phyloP scores from a whole-genome alignment of 140 eudicot genomes.

The Senecio squalidus region DNA sequence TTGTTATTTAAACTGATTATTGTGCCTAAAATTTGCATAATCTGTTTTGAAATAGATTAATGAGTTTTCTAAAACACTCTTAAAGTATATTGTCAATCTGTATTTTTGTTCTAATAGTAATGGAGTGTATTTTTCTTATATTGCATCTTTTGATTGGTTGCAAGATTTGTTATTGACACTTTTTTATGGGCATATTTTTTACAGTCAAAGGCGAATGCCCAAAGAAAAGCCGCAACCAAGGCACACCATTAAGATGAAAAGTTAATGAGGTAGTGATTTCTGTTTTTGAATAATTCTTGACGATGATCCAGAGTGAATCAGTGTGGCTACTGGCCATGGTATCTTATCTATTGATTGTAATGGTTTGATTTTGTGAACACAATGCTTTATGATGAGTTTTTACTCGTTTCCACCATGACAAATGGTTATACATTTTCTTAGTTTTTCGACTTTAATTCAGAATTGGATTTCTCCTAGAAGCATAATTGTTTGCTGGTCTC shows the following conservation, averaged over 20 bases:
- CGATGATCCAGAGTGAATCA: constrained; percentile 25
- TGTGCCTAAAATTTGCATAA: too few relatives aligned
- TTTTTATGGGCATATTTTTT: not conserved
- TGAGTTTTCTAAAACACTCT: too few relatives aligned
- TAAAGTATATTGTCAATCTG: too few relatives aligned
- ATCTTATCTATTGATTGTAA: constrained; percentile 21
- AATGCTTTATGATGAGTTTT: constrained; percentile 19
- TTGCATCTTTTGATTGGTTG: not conserved
- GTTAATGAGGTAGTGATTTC: constrained; percentile 16
- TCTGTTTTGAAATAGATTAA: too few relatives aligned
- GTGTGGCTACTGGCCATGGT: constrained; percentile 26
- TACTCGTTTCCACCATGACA: constrained; percentile 20
- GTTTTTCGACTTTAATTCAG: not conserved
- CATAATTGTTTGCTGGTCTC: not conserved
- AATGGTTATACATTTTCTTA: constrained; percentile 27
- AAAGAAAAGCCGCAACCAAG: constrained; percentile 69
- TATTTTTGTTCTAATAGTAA: too few relatives aligned
- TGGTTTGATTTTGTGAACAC: constrained; percentile 27
- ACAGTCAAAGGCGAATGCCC: constrained; percentile 79
- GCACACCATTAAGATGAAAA: constrained; percentile 57
- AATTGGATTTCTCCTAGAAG: constrained; percentile 5
- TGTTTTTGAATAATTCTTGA: constrained; percentile 42
- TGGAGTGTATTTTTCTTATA: too few relatives aligned
- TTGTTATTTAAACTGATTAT: too few relatives aligned
- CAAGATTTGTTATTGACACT: not conserved